phyloP scores from a whole-genome alignment of 169 alveolate genomes.

The Cyclospora cayetanensis region DNA sequence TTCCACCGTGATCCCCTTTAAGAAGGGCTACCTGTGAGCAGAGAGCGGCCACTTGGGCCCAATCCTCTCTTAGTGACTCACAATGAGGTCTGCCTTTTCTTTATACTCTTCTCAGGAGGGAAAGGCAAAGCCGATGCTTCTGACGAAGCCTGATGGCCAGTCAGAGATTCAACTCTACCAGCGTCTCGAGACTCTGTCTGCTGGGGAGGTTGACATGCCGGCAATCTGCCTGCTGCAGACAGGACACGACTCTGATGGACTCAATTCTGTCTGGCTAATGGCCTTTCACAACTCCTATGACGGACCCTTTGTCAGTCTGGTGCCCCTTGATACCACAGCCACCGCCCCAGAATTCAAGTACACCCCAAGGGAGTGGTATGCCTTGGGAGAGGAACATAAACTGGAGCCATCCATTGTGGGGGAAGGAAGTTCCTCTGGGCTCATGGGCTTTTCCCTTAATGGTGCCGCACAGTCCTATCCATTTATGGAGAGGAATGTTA shows the following conservation, averaged over 20 bases:
- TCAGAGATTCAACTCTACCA: background rate
- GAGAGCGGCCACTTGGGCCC: no score
- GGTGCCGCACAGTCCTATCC: background rate
- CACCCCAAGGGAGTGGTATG: conserved; percentile 60
- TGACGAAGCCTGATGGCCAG: conserved; percentile 47
- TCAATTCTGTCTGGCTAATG: conserved; percentile 9
- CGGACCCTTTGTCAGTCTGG: conserved; percentile 32
- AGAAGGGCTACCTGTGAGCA: no score
- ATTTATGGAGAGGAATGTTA: background rate
- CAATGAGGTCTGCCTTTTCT: background rate
- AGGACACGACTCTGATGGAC: background rate
- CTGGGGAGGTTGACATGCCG: background rate
- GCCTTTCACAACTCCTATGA: conserved; percentile 12
- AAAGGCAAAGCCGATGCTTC: conserved; percentile 7
- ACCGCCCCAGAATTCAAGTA: conserved; percentile 43
- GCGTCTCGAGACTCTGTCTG: background rate
- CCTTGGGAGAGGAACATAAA: conserved; percentile 54
- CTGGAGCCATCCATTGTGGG: conserved; percentile 32
- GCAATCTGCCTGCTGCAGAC: background rate
- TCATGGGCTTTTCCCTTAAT: background rate
- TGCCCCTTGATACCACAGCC: conserved; percentile 60
- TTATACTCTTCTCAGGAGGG: background rate
- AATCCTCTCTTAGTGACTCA: no score
- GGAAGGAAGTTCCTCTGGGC: background rate
- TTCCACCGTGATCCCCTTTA: no score